Evolutionary conservation across 257 asterid genomes (phyloP), one percentile per base, ranked within the genome.

Genomic region (Penstemon newberryi): DNA sequence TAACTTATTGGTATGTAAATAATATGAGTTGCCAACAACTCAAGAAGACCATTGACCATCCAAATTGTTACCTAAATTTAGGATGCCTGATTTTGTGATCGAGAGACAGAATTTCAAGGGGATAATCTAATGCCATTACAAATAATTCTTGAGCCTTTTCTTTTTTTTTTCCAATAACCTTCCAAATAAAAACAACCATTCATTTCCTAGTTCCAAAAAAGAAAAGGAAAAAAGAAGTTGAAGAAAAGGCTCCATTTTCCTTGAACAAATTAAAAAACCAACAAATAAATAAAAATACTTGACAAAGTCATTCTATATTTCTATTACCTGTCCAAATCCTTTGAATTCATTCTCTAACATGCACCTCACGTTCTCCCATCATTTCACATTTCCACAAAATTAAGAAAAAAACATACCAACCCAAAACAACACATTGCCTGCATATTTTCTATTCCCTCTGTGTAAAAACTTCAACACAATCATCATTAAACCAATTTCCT

Each of bases 341-440:
- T 53, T 1, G 64, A 40, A 47, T 64, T 12, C 71, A 44, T 33
- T 53, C 71, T 70, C 69, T 37, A 67, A 67, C 80, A 76, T 46
- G 79, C 81, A 78, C 83, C 86, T 74, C 79, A 81, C 86, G 57
- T 81, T 75, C 81, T 61, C 54, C 69, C 65, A 42, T 10, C 67
- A 47, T 64, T 47, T 39, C 68, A 69, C 46, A n/a, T 37, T 55
- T 70, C 58, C 13, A 64, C 58, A 69, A 46, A 62, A 72, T 50
- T 52, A 15, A 15, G 18, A 15, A 15, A 15, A 15, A 15, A 15
- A 15, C 18, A 15, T 15, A 15, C 18, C 18, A 15, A 15, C 18
- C 18, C 18, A 15, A 15, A 15, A 45, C 8, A 66, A 10, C 69
- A 39, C 4, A 67, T 67, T 19, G 36, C 42, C 42, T 67, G 63